Percentiles rank a stretch among this genome's conserved stretches.
phyloP scores from a whole-genome alignment of 176 grass and related monocot species.

The Triticum aestivum region IWGSC_CS_RefSeq_v2.1 NC_057794.1:511400553-511401052 shows the following conservation, averaged over 20 bases:
- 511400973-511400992: not conserved
- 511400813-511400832: too few relatives aligned
- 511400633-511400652: not conserved
- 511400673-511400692: slow-evolving; percentile 23
- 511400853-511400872: too few relatives aligned
- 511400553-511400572: slow-evolving; percentile 33
- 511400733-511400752: not conserved
- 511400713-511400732: slow-evolving; percentile 36
- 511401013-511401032: not conserved
- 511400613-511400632: slow-evolving; percentile 25
- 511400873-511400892: too few relatives aligned
- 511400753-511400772: not conserved
- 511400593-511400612: slow-evolving; percentile 32
- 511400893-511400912: too few relatives aligned
- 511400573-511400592: slow-evolving; percentile 23
- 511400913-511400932: too few relatives aligned
- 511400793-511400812: too few relatives aligned
- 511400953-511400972: too few relatives aligned
- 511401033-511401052: too few relatives aligned
- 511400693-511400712: slow-evolving; percentile 12
- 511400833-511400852: too few relatives aligned
- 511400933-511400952: too few relatives aligned
- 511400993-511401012: slow-evolving; percentile 13
- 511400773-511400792: not conserved
- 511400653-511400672: not conserved